Evolutionary conservation across 345 rosid species (phyloP).

Genomic region (Pelargonium nanum): DNA sequence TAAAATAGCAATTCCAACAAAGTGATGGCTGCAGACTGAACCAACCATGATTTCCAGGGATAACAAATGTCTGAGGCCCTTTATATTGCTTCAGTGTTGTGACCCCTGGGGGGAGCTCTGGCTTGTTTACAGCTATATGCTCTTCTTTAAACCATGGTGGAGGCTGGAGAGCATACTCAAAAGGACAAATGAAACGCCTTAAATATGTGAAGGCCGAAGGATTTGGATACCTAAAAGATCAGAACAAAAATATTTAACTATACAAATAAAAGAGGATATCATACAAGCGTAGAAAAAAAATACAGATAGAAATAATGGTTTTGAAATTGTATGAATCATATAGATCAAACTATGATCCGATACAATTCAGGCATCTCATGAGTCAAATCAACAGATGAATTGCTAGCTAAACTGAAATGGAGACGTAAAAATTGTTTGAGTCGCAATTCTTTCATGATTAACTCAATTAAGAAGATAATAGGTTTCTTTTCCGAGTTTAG

Average conservation of each 20-base stretch:
- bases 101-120: conserved; percentile 68
- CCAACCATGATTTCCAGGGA: conserved; percentile 99
- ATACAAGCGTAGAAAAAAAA: background rate
- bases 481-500: too few relatives aligned
- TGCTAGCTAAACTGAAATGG: too few relatives aligned
- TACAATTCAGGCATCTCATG: too few relatives aligned
- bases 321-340: too few relatives aligned
- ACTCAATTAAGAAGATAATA: too few relatives aligned
- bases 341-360: too few relatives aligned
- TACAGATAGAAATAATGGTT: too few relatives aligned
- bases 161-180: conserved; percentile 95
- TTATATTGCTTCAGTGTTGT: conserved; percentile 64
- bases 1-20: background rate
- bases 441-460: too few relatives aligned
- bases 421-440: too few relatives aligned
- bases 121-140: conserved; percentile 74
- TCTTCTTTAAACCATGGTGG: conserved; percentile 68
- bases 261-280: background rate
- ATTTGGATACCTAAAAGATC: conserved; percentile 71
- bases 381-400: too few relatives aligned
- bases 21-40: background rate
- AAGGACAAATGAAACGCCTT: conserved; percentile 81
- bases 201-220: conserved; percentile 88
- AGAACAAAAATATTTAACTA: conserved; percentile 4
- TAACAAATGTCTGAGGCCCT: conserved; percentile 88